A percentile compares a stretch with the other conserved stretches of the same genome.
These are phyloP conservation scores for Solanum aculeatissimum DNA, from an alignment of 305 asterid species.

Conservation along the genomic window DNA sequence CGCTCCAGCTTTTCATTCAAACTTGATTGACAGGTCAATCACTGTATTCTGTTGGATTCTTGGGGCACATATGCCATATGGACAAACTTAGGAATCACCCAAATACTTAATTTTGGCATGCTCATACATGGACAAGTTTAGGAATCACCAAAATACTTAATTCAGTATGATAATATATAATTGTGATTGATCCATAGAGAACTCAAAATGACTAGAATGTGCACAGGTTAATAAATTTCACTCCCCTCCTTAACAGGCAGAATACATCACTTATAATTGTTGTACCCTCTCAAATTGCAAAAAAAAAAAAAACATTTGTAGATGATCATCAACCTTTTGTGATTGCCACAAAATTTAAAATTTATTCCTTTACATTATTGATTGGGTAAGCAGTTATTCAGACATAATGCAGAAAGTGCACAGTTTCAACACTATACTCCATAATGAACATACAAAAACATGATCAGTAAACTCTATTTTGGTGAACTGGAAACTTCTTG, in stretches of 20 bases:
- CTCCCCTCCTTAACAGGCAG: not conserved
- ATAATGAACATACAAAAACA: not conserved
- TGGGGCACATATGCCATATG: not conserved
- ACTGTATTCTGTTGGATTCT: not conserved
- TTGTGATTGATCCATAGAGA: not conserved
- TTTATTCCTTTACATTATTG: not conserved
- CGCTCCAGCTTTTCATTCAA: not conserved
- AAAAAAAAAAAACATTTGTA: not conserved
- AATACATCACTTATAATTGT: not conserved
- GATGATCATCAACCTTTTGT: not conserved
- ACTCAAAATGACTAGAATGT: not conserved
- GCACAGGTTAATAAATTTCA: not conserved
- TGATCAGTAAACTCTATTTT: constrained; percentile 17
- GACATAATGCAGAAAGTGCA: not conserved
- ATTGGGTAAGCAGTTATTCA: not conserved
- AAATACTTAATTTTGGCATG: not conserved
- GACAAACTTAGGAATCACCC: not conserved
- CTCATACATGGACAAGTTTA: not conserved
- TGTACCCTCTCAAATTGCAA: not conserved
- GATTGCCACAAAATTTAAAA: not conserved
- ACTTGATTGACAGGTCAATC: not conserved
- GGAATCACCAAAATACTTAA: not conserved
- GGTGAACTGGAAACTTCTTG: constrained; percentile 25
- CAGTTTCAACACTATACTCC: not conserved
- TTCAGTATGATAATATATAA: not conserved